Evolutionary conservation across 306 rosid species (phyloP), one percentile per base, ranked within the genome.

Genomic region (Quercus engelmannii): DNA sequence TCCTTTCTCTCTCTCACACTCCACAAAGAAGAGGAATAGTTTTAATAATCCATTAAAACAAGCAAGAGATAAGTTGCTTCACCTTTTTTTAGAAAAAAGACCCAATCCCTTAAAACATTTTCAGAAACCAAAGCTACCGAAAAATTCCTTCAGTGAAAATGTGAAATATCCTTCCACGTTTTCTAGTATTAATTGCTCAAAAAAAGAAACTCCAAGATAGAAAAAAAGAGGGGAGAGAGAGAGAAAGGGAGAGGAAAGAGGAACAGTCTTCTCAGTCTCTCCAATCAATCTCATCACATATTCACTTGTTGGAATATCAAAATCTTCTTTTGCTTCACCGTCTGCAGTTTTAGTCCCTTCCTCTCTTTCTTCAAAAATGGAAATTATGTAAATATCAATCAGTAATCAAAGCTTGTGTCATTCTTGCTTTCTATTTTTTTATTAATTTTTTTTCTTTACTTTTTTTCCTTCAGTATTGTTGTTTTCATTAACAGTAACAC

Each of bases 251-350:
- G 43, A 74, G 77, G 38, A 83, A 80, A 77, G 82, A 81, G 87
- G 81, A 88, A 79, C 70, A 89, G 89, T 86, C 88, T 76, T 83
- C 79, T 90, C 92, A 84, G 83, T 70, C 79, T 70, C 79, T 87
- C 85, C 85, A 93, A 90, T 87, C 93, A 84, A 80, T 91, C 97
- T 91, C 85, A 78, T 90, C 94, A 80, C 25, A 64, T 67, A 80
- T 74, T 67, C 88, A 68, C 20, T 21, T 69, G 20, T 28, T 76
- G 8, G 18, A 74, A 69, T 78, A 78, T 55, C 67, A 56, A 69
- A 78, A 33, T 78, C 79, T 76, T 70, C 78, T 71, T 74, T 59
- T 81, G 84, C 86, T 81, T 86, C 89, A 64, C 82, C 85, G 83
- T 82, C 83, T 88, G 52, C 85, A 83, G 81, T 61, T 73, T 55